Evolutionary conservation across 2,329 filamentous ascomycete genomes (phyloP), one percentile per base, ranked within the genome.

Genomic region (Colletotrichum truncatum): DNA sequence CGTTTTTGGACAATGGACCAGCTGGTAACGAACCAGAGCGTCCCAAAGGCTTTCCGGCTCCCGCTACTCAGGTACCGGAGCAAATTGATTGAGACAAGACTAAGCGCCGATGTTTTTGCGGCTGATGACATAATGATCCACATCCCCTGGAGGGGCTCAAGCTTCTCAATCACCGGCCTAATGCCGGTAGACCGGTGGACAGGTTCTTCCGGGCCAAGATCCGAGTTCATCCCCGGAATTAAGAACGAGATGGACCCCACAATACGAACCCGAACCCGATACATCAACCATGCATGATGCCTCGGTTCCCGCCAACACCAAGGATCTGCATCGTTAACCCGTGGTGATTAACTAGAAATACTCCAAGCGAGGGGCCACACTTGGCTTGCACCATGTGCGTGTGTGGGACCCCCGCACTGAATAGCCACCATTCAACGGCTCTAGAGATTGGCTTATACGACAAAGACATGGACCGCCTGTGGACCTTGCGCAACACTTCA

Each of bases 241-340:
- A 16, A 16, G 12, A 41, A 57, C 59, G 52, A 63, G 38, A 39
- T 45, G 23, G n/a, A n/a, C 18, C 21, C 54, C 38, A 59, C 14
- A 49, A 55, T 62, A 6, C 62, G 62, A 65, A 65, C 32, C 10
- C 62, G 62, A 64, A 64, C 18, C 45, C 54, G 55, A 65, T 16
- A 26, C 4, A 30, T 4, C 30, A 49, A 23, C 61, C 55, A 25
- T 64, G 61, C 34, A 45, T 39, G 53, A 56, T 46, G 53, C 18
- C 28, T 39, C 38, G 5, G 23, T 25, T 21, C 41, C 54, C 30
- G 38, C 36, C 36, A 30, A 57, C 43, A 63, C 32, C 55, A 46
- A 45, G 43, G 46, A 53, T 64, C 61, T 36, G 56, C 62, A 34
- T 43, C 32, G 23, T 41, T 12, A 49, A 53, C 26, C n/a, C 32